Evolutionary conservation across 2,329 filamentous ascomycete species (phyloP), one percentile per base, ranked within the genome.

Genomic region (Sarocladiaceae sp.): DNA sequence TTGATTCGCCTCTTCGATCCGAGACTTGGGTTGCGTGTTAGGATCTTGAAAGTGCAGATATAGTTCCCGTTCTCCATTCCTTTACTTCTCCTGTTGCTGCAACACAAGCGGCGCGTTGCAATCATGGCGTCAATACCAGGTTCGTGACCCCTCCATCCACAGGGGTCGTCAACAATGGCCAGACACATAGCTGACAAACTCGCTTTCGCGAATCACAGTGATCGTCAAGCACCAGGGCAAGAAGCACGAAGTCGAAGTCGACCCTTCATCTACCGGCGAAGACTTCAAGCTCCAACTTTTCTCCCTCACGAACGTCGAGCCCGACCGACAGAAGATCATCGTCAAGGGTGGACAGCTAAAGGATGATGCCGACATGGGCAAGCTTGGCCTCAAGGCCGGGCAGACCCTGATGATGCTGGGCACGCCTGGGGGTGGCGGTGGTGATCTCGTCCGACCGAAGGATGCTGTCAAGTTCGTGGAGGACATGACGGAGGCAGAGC

Each of bases 381-480:
- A 86, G 62, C 80, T 97, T 55, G 86, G 86, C 62, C 84, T 96
- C 62, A 97, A 96, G 77, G 76, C 88, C 29, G 88, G 88, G 53
- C 90, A 96, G 69, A 80, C 77, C 20, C 88, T 99, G 67, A 96
- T 96, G 85, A 95, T 99, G 88, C 90, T 99, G 81, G 95, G 95
- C 33, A 94, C 90, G 3, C 88, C 93, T 3, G 84, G 87, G 18
- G 83, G 82, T 13, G 83, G 80, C 49, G 79, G 78, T 37, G 74
- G 71, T 29, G 77, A 71, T 18, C 76, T 88, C 26, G 76, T 86
- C 54, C 83, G 87, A 50, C 94, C 94, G 28, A 88, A 87, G 65
- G 87, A 95, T 64, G 79, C 82, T 59, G 79, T 92, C 64, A 94
- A 88, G 70, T 99, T 99, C 62, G 72, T 96, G 57, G 94, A 99